Percentiles rank a stretch among this genome's conserved stretches.
Evolutionary conservation across 2,329 filamentous ascomycete species (phyloP).

Genomic region (Pseudogymnoascus sp.): DNA sequence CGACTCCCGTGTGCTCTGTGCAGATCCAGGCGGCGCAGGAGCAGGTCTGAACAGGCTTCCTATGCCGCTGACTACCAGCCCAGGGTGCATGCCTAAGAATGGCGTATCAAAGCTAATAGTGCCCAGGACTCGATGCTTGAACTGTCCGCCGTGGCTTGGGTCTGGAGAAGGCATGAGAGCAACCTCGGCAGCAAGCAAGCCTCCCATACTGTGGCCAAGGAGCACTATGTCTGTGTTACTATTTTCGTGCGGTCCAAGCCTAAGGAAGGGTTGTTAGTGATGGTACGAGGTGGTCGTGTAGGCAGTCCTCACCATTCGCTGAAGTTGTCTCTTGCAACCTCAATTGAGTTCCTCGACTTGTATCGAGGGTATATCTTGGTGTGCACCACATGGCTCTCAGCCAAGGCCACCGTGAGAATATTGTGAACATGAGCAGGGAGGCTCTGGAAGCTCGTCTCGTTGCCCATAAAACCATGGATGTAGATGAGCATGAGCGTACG

Average conservation of each 20-base stretch:
- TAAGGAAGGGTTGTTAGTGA: constrained; percentile 21
- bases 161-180: constrained; percentile 43
- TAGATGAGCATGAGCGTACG: constrained; percentile 65
- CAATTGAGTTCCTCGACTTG: constrained; percentile 63
- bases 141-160: constrained; percentile 28
- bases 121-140: constrained; percentile 70
- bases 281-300: constrained; percentile 4
- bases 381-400: constrained; percentile 70
- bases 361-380: constrained; percentile 80
- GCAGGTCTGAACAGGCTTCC: constrained; percentile 61
- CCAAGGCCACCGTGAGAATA: constrained; percentile 56
- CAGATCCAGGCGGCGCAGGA: constrained; percentile 27
- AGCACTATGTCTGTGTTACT: constrained; percentile 69
- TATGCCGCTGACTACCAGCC: constrained; percentile 74
- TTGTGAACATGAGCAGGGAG: constrained; percentile 84
- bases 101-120: constrained; percentile 78
- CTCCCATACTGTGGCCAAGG: constrained; percentile 85
- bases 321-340: constrained; percentile 72
- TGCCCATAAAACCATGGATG: constrained; percentile 85
- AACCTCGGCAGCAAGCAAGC: constrained; percentile 72
- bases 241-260: constrained; percentile 68
- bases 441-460: constrained; percentile 76
- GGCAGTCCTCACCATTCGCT: constrained; percentile 53
- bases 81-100: constrained; percentile 80
- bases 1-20: constrained; percentile 11